Conservation (phyloP, 208 protist genomes). For the Acanthamoeba pearcei region DNA sequence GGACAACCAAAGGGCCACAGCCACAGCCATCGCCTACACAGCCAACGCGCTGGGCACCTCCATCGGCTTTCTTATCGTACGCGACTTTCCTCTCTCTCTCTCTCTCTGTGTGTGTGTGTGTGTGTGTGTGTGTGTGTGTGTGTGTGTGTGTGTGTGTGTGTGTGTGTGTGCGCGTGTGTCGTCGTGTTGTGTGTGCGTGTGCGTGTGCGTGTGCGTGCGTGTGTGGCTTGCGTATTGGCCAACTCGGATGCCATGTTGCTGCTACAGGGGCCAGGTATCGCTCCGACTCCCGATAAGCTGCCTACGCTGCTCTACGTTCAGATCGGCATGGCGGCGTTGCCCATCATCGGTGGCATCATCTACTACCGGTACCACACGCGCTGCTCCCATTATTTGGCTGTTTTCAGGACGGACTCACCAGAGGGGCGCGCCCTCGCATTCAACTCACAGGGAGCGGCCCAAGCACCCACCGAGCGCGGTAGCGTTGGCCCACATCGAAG, state of each 20-base stretch:
- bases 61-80: neutral
- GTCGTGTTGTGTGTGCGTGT: too few species aligned
- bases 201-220: neutral
- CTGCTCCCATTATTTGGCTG: too few species aligned
- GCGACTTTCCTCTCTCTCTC: too few species aligned
- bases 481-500: slow-evolving; percentile 52
- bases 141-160: too few species aligned
- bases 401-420: too few species aligned
- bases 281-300: neutral
- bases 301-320: slow-evolving; percentile 15
- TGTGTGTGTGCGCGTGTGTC: too few species aligned
- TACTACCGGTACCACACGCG: neutral
- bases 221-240: neutral
- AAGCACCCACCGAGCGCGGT: slow-evolving; percentile 30
- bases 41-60: slow-evolving; percentile 39
- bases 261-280: neutral
- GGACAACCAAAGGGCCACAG: slow-evolving; percentile 47
- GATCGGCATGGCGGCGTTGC: slow-evolving; percentile 35
- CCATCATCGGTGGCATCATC: slow-evolving; percentile 65
- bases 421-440: too few species aligned
- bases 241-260: neutral
- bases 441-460: neutral
- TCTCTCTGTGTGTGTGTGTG: too few species aligned
- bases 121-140: too few species aligned
- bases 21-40: slow-evolving; percentile 50